Conservation (phyloP, 1,284 basidiomycete genomes). For the Anthracocystis walkeri region DNA sequence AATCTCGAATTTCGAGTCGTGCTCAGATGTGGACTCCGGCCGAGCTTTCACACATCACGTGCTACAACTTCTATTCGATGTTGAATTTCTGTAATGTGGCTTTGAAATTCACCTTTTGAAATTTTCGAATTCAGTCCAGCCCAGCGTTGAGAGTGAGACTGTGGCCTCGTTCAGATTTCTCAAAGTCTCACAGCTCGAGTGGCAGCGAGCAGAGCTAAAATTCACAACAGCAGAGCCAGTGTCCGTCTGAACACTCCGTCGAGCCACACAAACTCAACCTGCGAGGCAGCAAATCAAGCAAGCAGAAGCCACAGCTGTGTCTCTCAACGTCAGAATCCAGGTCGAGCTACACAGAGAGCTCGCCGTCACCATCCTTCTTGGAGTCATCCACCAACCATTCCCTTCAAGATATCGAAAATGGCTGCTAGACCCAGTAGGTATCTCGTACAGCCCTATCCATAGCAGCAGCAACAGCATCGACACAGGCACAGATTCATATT, state of each 20-base stretch:
- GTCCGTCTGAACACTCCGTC: background rate
- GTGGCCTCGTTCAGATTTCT: background rate
- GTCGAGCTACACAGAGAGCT: constrained; percentile 43
- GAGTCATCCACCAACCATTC: constrained; percentile 52
- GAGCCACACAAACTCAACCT: background rate
- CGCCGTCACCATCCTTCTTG: constrained; percentile 50
- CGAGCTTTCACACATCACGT: too few species aligned
- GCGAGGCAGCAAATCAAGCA: background rate
- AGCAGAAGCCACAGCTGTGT: background rate
- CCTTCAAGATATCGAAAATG: constrained; percentile 62
- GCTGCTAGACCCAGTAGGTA: constrained; percentile 63
- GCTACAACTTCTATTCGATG: too few species aligned
- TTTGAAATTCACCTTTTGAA: too few species aligned
- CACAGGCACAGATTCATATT: constrained; percentile 4
- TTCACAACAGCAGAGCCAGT: constrained; percentile 22
- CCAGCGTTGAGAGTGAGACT: too few species aligned
- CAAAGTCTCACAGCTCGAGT: background rate
- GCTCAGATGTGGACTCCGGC: too few species aligned
- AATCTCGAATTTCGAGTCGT: too few species aligned
- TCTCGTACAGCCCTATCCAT: constrained; percentile 20
- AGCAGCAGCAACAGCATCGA: constrained; percentile 20
- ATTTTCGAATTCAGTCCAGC: too few species aligned
- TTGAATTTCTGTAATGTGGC: too few species aligned
- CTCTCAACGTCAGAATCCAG: constrained; percentile 1
- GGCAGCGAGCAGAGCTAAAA: background rate